phyloP scores from a whole-genome alignment of 2,329 filamentous ascomycete genomes.

The Pseudopyricularia javanii region DNA sequence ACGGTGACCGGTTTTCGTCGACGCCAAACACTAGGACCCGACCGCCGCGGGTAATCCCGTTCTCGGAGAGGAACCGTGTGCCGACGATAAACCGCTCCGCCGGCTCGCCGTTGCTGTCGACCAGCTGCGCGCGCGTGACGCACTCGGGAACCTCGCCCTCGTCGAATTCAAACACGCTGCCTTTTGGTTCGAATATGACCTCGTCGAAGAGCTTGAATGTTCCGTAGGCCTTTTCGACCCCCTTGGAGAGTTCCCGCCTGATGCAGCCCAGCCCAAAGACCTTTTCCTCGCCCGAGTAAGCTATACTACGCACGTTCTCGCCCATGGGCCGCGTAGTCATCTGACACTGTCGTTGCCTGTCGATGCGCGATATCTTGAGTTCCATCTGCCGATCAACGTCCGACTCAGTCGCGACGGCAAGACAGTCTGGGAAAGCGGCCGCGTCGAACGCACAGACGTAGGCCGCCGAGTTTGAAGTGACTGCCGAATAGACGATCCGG shows the following conservation, averaged over 20 bases:
- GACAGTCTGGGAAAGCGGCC: conserved; percentile 66
- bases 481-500: conserved; percentile 81
- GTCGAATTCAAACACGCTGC: conserved; percentile 51
- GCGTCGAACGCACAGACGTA: conserved; percentile 75
- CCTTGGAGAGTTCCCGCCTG: conserved; percentile 55
- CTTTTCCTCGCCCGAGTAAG: conserved; percentile 68
- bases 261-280: conserved; percentile 84
- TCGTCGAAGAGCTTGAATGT: conserved; percentile 88
- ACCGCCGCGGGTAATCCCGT: conserved; percentile 36
- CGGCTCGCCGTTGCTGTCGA: conserved; percentile 38
- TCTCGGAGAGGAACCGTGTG: conserved; percentile 63
- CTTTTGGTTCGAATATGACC: conserved; percentile 69
- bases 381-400: conserved; percentile 22
- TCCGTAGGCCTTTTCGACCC: conserved; percentile 64
- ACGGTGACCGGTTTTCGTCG: conserved; percentile 63
- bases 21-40: conserved; percentile 80
- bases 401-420: conserved; percentile 66
- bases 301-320: conserved; percentile 75
- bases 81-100: conserved; percentile 83
- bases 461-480: conserved; percentile 77
- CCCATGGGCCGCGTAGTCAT: conserved; percentile 67
- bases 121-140: conserved; percentile 65
- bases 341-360: conserved; percentile 77
- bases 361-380: conserved; percentile 69
- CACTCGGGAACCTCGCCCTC: conserved; percentile 68